Evolutionary conservation across 257 asterid species (phyloP).

Genomic region (Forsythia suspensa): DNA sequence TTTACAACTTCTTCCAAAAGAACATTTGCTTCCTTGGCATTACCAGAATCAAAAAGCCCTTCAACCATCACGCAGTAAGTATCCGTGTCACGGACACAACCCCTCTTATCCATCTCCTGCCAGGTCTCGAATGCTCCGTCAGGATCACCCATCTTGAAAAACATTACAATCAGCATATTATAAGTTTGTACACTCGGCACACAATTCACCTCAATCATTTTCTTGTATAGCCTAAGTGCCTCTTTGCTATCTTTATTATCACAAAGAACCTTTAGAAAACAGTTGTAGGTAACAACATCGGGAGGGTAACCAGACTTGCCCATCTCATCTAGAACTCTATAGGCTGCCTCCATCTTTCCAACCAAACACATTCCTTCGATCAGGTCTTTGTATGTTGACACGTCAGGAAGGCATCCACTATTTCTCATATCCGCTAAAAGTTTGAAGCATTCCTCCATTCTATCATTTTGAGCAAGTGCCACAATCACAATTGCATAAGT

Average conservation of each 20-base stretch:
- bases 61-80: constrained; percentile 86
- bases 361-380: constrained; percentile 73
- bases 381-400: constrained; percentile 80
- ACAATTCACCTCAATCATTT: constrained; percentile 65
- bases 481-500: constrained; percentile 73
- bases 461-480: constrained; percentile 67
- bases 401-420: constrained; percentile 90
- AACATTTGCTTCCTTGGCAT: constrained; percentile 54
- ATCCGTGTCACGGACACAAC: constrained; percentile 66
- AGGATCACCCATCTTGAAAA: constrained; percentile 50
- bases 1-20: constrained; percentile 69
- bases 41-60: constrained; percentile 68
- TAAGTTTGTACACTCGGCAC: constrained; percentile 87
- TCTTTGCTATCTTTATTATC: constrained; percentile 63
- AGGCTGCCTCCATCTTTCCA: constrained; percentile 79
- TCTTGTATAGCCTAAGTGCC: constrained; percentile 55
- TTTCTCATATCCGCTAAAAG: constrained; percentile 63
- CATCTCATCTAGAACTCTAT: constrained; percentile 81
- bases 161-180: constrained; percentile 78
- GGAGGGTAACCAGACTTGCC: constrained; percentile 83
- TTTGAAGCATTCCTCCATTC: constrained; percentile 66
- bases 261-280: constrained; percentile 83
- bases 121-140: constrained; percentile 84
- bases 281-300: constrained; percentile 85
- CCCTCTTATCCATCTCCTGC: constrained; percentile 73